These are phyloP conservation scores for Psilocybe cyanescens DNA, from an alignment of 768 basidiomycete species.

Conservation along the genomic window DNA sequence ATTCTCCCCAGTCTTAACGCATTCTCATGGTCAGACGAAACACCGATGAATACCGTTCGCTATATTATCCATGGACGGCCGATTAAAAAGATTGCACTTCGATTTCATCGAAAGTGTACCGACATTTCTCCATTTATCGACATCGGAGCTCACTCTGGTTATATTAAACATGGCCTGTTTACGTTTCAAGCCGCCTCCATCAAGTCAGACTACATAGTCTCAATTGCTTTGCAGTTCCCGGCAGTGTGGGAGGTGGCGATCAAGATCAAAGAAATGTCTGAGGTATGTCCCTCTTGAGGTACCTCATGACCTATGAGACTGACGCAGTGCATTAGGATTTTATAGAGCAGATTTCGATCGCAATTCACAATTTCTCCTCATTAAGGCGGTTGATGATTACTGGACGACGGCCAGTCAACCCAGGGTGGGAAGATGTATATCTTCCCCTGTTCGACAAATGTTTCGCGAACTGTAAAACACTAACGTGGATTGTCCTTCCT, in stretches of 20 bases:
- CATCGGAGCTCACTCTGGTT: not conserved
- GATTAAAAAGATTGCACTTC: not conserved
- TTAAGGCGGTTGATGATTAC: not conserved
- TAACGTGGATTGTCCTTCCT: not conserved
- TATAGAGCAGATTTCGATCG: not conserved
- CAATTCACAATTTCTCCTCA: not conserved
- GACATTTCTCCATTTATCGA: not conserved
- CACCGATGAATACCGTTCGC: not conserved
- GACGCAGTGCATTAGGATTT: not conserved
- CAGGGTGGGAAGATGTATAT: not conserved
- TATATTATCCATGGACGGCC: not conserved
- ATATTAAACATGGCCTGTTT: not conserved
- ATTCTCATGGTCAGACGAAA: not conserved
- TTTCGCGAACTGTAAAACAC: not conserved
- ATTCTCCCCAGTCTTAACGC: not conserved
- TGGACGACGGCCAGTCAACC: not conserved
- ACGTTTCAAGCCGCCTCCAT: not conserved
- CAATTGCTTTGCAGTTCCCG: slow-evolving; percentile 3
- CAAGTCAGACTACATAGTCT: not conserved
- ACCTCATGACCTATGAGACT: not conserved
- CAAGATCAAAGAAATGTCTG: not conserved
- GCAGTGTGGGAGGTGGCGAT: not conserved
- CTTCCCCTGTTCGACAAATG: not conserved
- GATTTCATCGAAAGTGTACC: not conserved
- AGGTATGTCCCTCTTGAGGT: not conserved